Base-by-base conservation (phyloP, 768 basidiomycete genomes). In the Kwoniella bestiolae region DNA sequence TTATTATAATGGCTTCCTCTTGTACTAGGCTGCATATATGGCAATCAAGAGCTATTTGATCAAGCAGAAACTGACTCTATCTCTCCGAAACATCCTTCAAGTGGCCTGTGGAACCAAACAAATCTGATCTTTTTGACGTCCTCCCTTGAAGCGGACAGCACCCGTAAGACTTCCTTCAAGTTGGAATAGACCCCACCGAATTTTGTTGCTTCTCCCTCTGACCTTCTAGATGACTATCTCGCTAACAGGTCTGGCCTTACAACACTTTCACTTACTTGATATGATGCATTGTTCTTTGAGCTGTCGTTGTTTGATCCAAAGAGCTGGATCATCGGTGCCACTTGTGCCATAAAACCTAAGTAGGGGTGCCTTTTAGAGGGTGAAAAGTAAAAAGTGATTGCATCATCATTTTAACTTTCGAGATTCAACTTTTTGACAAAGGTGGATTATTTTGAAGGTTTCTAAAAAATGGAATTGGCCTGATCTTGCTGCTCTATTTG, bases 91-190 rank as follows among this genome's bases (percentile, higher is more conserved):
- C 25, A n/a, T 6, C 58, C 25, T 59, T 60, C 59, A 35, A 53
- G 49, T 52, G 50, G 34, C 29, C 16, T 25, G 29, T 52, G 50
- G 59, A 47, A 50, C 50, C 46, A 60, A 32, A n/a, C 58, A 7
- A 26, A 21, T 32, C 58, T 12, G 12, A 55, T 60, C 58, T 46
- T 60, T 60, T 60, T 60, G 58, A 34, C 38, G 9, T n/a, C 25
- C 18, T 41, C 29, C 34, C n/a, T n/a, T n/a, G n/a, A n/a, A n/a
- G n/a, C n/a, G n/a, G n/a, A n/a, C n/a, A n/a, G n/a, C n/a, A n/a
- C n/a, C n/a, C n/a, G n/a, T n/a, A n/a, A n/a, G n/a, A n/a, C n/a
- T n/a, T n/a, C n/a, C n/a, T n/a, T n/a, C n/a, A n/a, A n/a, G n/a
- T n/a, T n/a, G n/a, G n/a, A n/a, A n/a, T n/a, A n/a, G n/a, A n/a